Percentiles rank a stretch among this genome's conserved stretches.
Conservation (phyloP, 83 land plant species). For the Diphasiastrum complanatum region DNA sequence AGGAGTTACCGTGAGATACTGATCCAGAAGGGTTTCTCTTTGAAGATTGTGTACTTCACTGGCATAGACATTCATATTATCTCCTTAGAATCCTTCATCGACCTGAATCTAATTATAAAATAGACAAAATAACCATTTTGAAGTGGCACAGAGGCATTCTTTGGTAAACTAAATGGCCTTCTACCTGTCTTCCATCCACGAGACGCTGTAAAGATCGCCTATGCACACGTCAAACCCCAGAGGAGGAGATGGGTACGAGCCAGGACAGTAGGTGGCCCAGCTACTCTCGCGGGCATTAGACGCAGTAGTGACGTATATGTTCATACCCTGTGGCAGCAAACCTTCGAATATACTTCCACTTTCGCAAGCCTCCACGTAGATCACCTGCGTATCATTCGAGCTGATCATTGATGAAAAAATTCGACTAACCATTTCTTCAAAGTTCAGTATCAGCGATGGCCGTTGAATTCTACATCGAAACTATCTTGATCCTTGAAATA, state of each 20-base stretch:
- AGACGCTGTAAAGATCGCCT: slow-evolving; percentile 13
- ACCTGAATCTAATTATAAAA: no score
- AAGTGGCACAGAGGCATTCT: no score
- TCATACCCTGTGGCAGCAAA: neutral
- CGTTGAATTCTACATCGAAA: neutral
- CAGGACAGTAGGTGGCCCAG: slow-evolving; percentile 17
- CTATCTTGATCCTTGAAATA: neutral
- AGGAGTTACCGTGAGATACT: no score
- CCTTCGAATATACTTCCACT: slow-evolving; percentile 14
- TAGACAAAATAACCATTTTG: no score
- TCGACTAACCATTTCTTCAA: no score
- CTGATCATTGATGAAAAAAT: no score
- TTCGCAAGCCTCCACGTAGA: slow-evolving; percentile 12
- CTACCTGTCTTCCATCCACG: slow-evolving; percentile 20
- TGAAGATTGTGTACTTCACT: no score
- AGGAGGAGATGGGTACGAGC: slow-evolving; percentile 4
- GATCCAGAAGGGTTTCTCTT: no score
- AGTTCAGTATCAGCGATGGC: neutral
- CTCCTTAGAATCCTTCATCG: no score
- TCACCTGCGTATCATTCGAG: no score
- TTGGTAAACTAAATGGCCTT: no score
- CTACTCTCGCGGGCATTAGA: slow-evolving; percentile 9
- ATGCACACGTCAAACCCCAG: slow-evolving; percentile 6
- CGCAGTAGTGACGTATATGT: slow-evolving; percentile 10
- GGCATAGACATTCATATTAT: no score